Evolutionary conservation across 495 filamentous ascomycete genomes (phyloP).

Genomic region (Xylaria curta): DNA sequence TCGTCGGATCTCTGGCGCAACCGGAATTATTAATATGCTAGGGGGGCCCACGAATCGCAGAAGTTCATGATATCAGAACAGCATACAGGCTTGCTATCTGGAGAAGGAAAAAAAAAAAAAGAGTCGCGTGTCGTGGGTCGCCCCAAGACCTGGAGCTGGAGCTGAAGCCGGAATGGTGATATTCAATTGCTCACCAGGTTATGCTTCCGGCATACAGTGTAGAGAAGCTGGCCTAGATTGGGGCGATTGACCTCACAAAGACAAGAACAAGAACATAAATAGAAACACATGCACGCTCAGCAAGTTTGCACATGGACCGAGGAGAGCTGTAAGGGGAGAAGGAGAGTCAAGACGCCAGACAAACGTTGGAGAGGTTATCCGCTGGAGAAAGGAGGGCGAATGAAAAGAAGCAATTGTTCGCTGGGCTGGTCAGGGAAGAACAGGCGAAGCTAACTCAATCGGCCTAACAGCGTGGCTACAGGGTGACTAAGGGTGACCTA

Average conservation of each 20-base stretch:
- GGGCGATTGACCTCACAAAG: conserved; percentile 11
- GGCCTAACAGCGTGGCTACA: neutral
- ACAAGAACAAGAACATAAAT: conserved; percentile 12
- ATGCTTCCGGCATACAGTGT: neutral
- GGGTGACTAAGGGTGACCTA: conserved; percentile 12
- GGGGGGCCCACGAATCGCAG: neutral
- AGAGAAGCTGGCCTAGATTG: neutral
- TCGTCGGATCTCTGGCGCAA: neutral
- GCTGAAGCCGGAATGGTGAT: conserved; percentile 4
- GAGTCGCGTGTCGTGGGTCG: conserved; percentile 16
- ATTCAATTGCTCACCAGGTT: neutral
- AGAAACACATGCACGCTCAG: conserved; percentile 4
- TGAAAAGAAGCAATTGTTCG: conserved; percentile 28
- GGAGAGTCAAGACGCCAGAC: conserved; percentile 2
- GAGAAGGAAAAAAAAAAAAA: too few species aligned
- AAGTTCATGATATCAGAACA: conserved; percentile 7
- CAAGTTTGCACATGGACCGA: conserved; percentile 12
- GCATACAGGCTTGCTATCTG: neutral
- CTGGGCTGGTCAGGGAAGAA: neutral
- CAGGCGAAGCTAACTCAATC: conserved; percentile 21
- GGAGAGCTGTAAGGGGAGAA: conserved; percentile 20
- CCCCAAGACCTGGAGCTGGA: neutral
- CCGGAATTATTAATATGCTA: conserved; percentile 13
- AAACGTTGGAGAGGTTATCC: conserved; percentile 20
- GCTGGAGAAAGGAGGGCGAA: conserved; percentile 29